Evolutionary conservation across 768 basidiomycete genomes (phyloP).

Genomic region (Mycena belliarum): DNA sequence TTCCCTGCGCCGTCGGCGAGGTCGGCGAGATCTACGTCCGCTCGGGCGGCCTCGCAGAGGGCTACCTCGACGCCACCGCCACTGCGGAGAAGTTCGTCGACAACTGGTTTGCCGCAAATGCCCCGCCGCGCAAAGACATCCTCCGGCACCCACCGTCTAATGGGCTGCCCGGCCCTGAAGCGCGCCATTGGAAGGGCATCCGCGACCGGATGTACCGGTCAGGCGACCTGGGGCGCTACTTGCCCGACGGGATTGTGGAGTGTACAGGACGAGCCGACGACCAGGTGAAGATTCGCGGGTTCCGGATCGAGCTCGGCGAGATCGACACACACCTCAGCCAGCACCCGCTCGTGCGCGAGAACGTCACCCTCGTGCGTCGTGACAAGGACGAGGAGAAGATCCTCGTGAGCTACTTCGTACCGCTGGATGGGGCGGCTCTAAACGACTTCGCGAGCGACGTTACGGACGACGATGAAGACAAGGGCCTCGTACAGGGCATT

Average conservation of each 20-base stretch:
- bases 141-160: slow-evolving; percentile 57
- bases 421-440: slow-evolving; percentile 67
- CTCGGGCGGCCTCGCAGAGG: slow-evolving; percentile 93
- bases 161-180: slow-evolving; percentile 67
- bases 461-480: slow-evolving; percentile 53
- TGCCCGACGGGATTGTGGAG: slow-evolving; percentile 90
- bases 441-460: slow-evolving; percentile 73
- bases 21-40: slow-evolving; percentile 99
- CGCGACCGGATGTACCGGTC: slow-evolving; percentile 98
- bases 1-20: slow-evolving; percentile 93
- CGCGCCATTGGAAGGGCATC: slow-evolving; percentile 89
- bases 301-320: slow-evolving; percentile 97
- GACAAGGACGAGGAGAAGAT: slow-evolving; percentile 99
- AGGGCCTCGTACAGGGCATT: slow-evolving; percentile 72
- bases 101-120: slow-evolving; percentile 81
- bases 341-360: slow-evolving; percentile 93
- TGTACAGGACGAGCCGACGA: slow-evolving; percentile 97
- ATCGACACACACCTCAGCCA: slow-evolving; percentile 95
- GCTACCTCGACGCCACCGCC: slow-evolving; percentile 83
- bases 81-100: slow-evolving; percentile 88
- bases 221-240: slow-evolving; percentile 94
- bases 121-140: slow-evolving; percentile 63
- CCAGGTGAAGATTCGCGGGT: slow-evolving; percentile 98
- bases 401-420: slow-evolving; percentile 95
- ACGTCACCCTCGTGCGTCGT: slow-evolving; percentile 92